Evolutionary conservation across 345 rosid genomes (phyloP).

Genomic region (Hibiscus tridactylites): DNA sequence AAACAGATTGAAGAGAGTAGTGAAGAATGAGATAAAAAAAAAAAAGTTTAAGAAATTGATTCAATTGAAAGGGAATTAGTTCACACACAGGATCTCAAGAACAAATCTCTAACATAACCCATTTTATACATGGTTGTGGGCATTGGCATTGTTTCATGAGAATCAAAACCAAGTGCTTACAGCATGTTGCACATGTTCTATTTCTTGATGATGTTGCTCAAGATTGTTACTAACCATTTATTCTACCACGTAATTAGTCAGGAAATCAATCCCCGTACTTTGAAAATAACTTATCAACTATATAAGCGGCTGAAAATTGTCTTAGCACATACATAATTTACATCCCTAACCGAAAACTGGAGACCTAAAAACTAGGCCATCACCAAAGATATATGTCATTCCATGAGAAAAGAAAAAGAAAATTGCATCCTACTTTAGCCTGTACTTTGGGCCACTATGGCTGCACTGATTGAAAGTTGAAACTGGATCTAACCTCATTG

Average conservation of each 20-base stretch:
- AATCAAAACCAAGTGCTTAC: too few relatives aligned
- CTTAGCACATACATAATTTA: constrained; percentile 25
- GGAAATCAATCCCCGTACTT: not conserved
- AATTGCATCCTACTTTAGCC: not conserved
- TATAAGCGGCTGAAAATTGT: constrained; percentile 5
- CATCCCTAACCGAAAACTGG: constrained; percentile 9
- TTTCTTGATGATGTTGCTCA: too few relatives aligned
- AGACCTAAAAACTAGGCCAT: not conserved
- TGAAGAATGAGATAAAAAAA: too few relatives aligned
- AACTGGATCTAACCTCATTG: not conserved
- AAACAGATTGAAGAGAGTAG: too few relatives aligned
- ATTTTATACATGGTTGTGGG: too few relatives aligned
- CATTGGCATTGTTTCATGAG: too few relatives aligned
- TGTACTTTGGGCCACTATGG: not conserved
- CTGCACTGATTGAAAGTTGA: not conserved
- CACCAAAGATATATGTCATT: not conserved
- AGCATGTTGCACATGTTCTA: too few relatives aligned
- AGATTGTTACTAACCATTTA: too few relatives aligned
- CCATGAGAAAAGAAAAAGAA: not conserved
- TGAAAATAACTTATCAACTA: not conserved
- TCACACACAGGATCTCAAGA: too few relatives aligned
- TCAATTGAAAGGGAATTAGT: too few relatives aligned
- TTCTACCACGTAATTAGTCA: not conserved
- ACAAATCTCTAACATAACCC: too few relatives aligned
- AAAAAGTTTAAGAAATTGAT: too few relatives aligned